A percentile compares a stretch with the other conserved stretches of the same genome.
phyloP scores from a whole-genome alignment of 208 protist species.

The Crithidia expoeki region DNA sequence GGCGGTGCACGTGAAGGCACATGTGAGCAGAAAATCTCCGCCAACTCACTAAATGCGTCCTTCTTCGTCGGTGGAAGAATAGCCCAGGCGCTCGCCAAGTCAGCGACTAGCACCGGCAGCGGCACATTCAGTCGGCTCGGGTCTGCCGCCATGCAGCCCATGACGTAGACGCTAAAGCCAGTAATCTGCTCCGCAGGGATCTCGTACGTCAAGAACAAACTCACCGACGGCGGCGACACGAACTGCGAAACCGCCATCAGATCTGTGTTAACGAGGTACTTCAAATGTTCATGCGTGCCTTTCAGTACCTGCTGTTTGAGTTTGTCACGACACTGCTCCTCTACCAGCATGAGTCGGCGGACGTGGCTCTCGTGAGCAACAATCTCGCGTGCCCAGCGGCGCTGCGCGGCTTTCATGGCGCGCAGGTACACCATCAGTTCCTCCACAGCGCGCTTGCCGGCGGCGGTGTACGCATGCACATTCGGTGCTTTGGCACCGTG shows the following conservation, averaged over 20 bases:
- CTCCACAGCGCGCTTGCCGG: slow-evolving; percentile 44
- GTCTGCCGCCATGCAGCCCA: slow-evolving; percentile 55
- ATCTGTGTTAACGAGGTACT: slow-evolving; percentile 71
- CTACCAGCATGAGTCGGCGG: slow-evolving; percentile 74
- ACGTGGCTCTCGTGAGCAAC: slow-evolving; percentile 66
- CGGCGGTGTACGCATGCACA: not conserved
- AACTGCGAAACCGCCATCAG: slow-evolving; percentile 51
- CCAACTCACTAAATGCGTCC: slow-evolving; percentile 51
- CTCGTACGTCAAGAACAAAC: slow-evolving; percentile 46
- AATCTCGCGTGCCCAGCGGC: slow-evolving; percentile 67
- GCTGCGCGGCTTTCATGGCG: slow-evolving; percentile 55
- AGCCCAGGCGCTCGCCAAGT: slow-evolving; percentile 70
- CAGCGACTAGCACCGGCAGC: slow-evolving; percentile 60
- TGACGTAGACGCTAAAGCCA: slow-evolving; percentile 76
- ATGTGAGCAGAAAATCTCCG: slow-evolving; percentile 35
- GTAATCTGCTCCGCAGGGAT: slow-evolving; percentile 57
- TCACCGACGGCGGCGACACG: slow-evolving; percentile 42
- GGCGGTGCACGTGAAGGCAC: slow-evolving; percentile 7
- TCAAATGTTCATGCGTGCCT: slow-evolving; percentile 51
- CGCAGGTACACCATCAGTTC: slow-evolving; percentile 80
- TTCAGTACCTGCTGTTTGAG: slow-evolving; percentile 63
- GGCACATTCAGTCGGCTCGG: slow-evolving; percentile 48
- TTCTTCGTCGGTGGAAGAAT: slow-evolving; percentile 66
- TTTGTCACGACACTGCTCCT: slow-evolving; percentile 66
- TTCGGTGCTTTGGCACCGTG: too few species aligned